Base-by-base conservation (phyloP, 352 stramenopile species). In the Blastocystis sp. region DNA sequence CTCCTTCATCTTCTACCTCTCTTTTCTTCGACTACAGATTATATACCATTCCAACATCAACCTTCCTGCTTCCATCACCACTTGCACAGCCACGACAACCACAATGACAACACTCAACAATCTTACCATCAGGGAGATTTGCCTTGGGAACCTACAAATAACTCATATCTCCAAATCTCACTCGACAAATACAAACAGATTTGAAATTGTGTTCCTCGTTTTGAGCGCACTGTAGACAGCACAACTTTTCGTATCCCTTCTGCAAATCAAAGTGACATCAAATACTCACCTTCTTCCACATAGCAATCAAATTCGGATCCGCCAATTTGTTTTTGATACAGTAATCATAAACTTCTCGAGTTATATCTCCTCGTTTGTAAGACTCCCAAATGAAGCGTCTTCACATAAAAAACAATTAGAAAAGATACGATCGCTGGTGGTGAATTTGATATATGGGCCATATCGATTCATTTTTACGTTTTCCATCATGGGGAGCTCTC, bases 381-480 rank as follows among this genome's bases (percentile, higher is more conserved):
- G 57, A 27, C 65, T 83, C 52, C 52, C 52, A 83, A 52, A 83
- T 69, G 46, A 66, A 83, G 29, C 71, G 52, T 69, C 65, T 75
- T 37, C 21, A 0, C 0, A 54, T 51, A n/a, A 51, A 57, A 12
- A 9, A 56, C 16, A 46, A 54, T 29, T 37, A 24, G 0, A 0
- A 75, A 14, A 35, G 11, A 21, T 54, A 75, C 65, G 71, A 83
- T 71, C n/a, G 58, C 3, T 83, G 71, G 35, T 83, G 71, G 21
- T 83, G 71, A 83, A 83, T 83, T n/a, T 69, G 71, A 83, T 56
- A 52, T n/a, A 83, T 83, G 27, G 71, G 71, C 71, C 71, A 83
- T 66, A 83, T 69, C 32, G 57, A 58, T 52, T 83, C 71, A 21
- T 27, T 4, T 29, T 46, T 83, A 24, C 71, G 39, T 27, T 83